Conservation (phyloP, 2,329 filamentous ascomycete genomes). For the Aspergillus sp. region DNA sequence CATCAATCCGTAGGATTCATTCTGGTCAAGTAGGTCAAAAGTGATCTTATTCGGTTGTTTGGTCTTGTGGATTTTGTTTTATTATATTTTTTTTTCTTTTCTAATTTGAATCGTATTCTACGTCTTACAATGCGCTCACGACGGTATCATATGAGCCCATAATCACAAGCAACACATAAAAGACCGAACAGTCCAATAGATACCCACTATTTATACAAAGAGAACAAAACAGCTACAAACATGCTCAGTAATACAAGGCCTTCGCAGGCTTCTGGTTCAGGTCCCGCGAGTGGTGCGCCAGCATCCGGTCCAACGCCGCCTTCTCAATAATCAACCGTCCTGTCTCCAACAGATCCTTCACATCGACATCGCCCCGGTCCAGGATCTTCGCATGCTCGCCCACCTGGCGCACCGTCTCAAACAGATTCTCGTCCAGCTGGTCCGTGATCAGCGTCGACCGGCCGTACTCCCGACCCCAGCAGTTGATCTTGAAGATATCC, state of each 20-base stretch:
- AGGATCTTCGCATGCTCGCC: slow-evolving; percentile 68
- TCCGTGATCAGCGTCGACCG: slow-evolving; percentile 74
- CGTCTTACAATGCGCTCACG: too few relatives aligned
- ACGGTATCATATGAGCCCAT: too few relatives aligned
- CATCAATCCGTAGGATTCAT: neutral
- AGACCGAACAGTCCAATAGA: neutral
- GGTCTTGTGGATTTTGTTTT: too few relatives aligned
- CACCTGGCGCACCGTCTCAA: slow-evolving; percentile 63
- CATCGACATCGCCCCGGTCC: slow-evolving; percentile 77
- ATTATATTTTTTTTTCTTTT: too few relatives aligned
- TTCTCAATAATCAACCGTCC: slow-evolving; percentile 85
- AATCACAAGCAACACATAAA: slow-evolving; percentile 3
- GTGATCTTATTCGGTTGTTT: too few relatives aligned
- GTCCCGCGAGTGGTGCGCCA: slow-evolving; percentile 61
- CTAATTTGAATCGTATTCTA: too few relatives aligned
- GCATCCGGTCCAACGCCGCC: slow-evolving; percentile 71
- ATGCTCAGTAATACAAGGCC: slow-evolving; percentile 30
- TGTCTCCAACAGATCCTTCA: slow-evolving; percentile 88
- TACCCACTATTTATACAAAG: too few relatives aligned
- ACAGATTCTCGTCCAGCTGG: slow-evolving; percentile 61
- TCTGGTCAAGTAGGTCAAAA: neutral
- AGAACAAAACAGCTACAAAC: too few relatives aligned
- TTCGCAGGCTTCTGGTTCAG: slow-evolving; percentile 32
- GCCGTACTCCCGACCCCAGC: slow-evolving; percentile 65
- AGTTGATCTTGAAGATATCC: slow-evolving; percentile 68